Percentiles rank a stretch among this genome's conserved stretches.
These are phyloP conservation scores for Podospora conica DNA, from an alignment of 495 filamentous ascomycete genomes.

Conservation along the genomic window DNA sequence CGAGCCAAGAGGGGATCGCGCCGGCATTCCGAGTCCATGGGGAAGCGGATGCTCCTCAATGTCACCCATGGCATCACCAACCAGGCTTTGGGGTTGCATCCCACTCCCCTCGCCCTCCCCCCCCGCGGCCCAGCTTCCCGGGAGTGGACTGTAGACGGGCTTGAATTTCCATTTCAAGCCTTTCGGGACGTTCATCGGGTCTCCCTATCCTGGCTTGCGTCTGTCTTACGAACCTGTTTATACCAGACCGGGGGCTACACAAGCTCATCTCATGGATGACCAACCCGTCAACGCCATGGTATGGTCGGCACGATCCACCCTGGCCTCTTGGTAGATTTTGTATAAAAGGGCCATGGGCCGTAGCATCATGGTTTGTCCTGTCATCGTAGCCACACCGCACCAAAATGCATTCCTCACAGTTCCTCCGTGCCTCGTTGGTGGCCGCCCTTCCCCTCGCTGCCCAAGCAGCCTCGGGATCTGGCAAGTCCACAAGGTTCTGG, in stretches of 20 bases:
- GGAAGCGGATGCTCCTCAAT: background rate
- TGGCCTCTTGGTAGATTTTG: background rate
- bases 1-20: slow-evolving; percentile 6
- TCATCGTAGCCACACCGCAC: background rate
- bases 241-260: background rate
- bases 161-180: background rate
- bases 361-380: no score
- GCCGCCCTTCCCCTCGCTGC: slow-evolving; percentile 20
- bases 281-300: background rate
- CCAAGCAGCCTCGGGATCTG: slow-evolving; percentile 20
- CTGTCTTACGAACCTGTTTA: background rate
- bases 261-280: background rate
- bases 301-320: background rate
- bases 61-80: background rate
- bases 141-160: slow-evolving; percentile 7
- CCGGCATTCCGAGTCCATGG: slow-evolving; percentile 15
- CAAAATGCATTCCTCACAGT: slow-evolving; percentile 21
- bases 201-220: background rate
- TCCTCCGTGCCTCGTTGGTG: slow-evolving; percentile 18
- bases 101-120: slow-evolving; percentile 3
- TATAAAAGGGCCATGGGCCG: background rate
- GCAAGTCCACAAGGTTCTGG: slow-evolving; percentile 40
- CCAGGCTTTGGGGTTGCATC: slow-evolving; percentile 4
- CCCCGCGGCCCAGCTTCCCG: slow-evolving; percentile 16
- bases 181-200: background rate